Base-by-base conservation (phyloP, 306 rosid genomes). In the Rosa rugosa region DNA sequence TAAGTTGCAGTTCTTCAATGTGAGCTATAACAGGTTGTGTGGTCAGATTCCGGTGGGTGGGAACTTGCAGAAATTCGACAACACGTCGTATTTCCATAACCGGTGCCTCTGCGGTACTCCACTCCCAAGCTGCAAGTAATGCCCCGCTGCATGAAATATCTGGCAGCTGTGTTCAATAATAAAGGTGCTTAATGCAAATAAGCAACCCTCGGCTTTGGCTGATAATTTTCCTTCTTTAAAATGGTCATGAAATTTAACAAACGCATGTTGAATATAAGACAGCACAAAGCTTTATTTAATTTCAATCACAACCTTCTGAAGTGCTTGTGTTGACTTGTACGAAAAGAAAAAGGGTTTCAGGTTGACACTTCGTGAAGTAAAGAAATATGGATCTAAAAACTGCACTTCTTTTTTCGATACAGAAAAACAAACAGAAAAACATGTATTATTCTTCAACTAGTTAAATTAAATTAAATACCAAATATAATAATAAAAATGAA, bases 1-100 rank as follows among this genome's bases (percentile, higher is more conserved):
- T 64, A 75, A 69, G 20, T 71, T 91, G 47, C 89, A 82, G 27
- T 27, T 9, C 3, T 64, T 93, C 14, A 91, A 93, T 36, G 93
- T 90, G 40, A 93, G 98, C 71, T 93, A 91, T 45, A 93, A 91
- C 80, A 71, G 85, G 18, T 45, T 93, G 54, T 90, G 91, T 56
- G 92, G 98, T 25, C 67, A 81, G 70, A 93, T 93, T 65, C 94
- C 97, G 2, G 72, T 71, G 11, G 93, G 93, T 6, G 97, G 97
- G 0, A 57, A 76, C 47, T 53, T 93, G 85, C 93, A 84, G 81
- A 89, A 44, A n/a, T 91, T 91, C 34, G 90, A 86, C 16, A 2
- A 9, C 41, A 62, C 53, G 8, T 18, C 85, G 0, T 94, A 85
- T 79, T 78, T 87, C 42, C 97, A 87, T 40, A 90, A 91, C 77